Percentiles rank a stretch among this genome's conserved stretches.
phyloP scores from a whole-genome alignment of 306 rosid genomes.

The Ammopiptanthus mongolicus region DNA sequence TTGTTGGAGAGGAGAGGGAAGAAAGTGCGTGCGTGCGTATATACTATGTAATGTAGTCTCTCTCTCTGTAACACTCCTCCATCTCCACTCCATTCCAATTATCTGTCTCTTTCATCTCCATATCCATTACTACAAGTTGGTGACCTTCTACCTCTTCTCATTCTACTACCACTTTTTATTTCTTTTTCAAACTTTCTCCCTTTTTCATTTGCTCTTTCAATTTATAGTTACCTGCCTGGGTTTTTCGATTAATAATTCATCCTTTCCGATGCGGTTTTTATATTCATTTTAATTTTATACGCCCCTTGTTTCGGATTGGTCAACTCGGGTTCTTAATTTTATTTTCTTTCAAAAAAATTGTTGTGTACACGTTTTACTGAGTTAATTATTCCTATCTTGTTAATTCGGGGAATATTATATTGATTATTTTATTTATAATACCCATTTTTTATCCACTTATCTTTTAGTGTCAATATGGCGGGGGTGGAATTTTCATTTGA shows the following conservation, averaged over 20 bases:
- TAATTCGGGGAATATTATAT: background rate
- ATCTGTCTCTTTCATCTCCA: background rate
- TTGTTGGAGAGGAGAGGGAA: background rate
- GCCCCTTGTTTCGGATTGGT: background rate
- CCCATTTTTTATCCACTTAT: background rate
- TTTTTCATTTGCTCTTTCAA: no score
- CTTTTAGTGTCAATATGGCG: background rate
- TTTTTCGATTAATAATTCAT: background rate
- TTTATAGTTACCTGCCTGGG: background rate
- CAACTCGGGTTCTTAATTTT: background rate
- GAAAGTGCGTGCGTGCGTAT: no score
- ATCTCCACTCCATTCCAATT: background rate
- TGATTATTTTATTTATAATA: background rate
- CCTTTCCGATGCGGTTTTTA: background rate
- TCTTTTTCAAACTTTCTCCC: background rate
- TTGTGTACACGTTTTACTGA: background rate
- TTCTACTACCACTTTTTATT: background rate
- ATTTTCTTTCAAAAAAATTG: background rate
- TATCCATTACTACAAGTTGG: background rate
- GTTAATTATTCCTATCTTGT: background rate
- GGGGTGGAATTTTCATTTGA: background rate
- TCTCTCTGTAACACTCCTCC: no score
- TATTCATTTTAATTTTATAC: background rate
- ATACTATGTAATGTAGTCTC: no score
- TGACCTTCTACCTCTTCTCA: background rate